Evolutionary conservation across 2,329 filamentous ascomycete species (phyloP).

Genomic region (Cryphonectria nitschkei): DNA sequence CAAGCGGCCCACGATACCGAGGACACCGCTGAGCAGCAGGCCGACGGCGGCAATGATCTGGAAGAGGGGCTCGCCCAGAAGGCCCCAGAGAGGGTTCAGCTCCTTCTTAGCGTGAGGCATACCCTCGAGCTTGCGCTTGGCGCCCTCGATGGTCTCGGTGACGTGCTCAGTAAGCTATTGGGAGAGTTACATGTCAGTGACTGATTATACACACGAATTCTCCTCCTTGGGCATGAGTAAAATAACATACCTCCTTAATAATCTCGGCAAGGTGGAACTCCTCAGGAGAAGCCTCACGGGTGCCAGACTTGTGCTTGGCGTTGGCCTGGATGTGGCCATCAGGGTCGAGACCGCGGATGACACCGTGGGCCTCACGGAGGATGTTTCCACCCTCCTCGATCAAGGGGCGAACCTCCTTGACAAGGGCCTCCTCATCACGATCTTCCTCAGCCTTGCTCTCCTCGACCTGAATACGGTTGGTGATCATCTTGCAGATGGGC

Average conservation of each 20-base stretch:
- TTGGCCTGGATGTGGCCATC: conserved; percentile 84
- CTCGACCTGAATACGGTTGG: conserved; percentile 78
- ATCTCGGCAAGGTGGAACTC: conserved; percentile 83
- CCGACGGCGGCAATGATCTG: conserved; percentile 93
- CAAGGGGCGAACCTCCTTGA: conserved; percentile 82
- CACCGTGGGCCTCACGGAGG: conserved; percentile 82
- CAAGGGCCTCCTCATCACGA: conserved; percentile 86
- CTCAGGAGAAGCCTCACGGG: conserved; percentile 77
- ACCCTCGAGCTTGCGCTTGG: conserved; percentile 86
- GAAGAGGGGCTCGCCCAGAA: conserved; percentile 83
- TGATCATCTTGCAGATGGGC: conserved; percentile 85
- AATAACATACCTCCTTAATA: conserved; percentile 68
- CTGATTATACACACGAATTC: not conserved
- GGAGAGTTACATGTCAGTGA: conserved; percentile 13
- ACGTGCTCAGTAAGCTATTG: conserved; percentile 73
- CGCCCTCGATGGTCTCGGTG: conserved; percentile 80
- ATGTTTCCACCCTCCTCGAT: conserved; percentile 86
- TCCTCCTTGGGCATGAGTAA: too few species aligned
- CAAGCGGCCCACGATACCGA: conserved; percentile 81
- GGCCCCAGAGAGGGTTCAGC: conserved; percentile 85
- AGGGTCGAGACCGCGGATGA: conserved; percentile 85
- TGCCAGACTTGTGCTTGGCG: conserved; percentile 78
- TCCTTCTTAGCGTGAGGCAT: conserved; percentile 97
- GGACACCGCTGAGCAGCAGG: conserved; percentile 77
- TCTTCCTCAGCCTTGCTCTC: conserved; percentile 84